Evolutionary conservation across 768 basidiomycete species (phyloP).

Genomic region (Amyloporia xantha): DNA sequence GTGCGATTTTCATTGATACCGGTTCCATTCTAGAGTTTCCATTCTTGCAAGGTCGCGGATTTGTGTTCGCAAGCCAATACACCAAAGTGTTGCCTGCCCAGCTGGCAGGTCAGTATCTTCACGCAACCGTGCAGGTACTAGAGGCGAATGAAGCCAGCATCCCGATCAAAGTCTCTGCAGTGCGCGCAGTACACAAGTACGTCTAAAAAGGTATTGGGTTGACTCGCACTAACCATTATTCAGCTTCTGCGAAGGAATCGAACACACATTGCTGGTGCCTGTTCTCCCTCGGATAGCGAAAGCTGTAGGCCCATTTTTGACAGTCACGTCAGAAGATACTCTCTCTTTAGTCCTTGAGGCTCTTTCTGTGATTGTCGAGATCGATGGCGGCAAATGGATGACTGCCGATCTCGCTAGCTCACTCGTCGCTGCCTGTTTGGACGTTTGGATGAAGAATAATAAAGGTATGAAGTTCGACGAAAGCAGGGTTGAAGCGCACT

Average conservation of each 20-base stretch:
- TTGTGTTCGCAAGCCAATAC: conserved; percentile 91
- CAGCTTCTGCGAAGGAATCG: conserved; percentile 66
- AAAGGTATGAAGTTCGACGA: conserved; percentile 51
- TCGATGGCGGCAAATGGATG: conserved; percentile 70
- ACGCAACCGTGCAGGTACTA: conserved; percentile 80
- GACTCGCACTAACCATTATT: no score
- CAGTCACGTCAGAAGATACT: conserved; percentile 79
- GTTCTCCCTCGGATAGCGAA: conserved; percentile 71
- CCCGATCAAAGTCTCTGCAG: conserved; percentile 92
- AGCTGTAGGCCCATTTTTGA: conserved; percentile 78
- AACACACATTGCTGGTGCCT: conserved; percentile 51
- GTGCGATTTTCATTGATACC: neutral
- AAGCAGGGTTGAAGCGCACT: neutral
- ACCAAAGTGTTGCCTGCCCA: conserved; percentile 63
- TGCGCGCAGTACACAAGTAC: conserved; percentile 90
- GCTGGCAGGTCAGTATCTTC: conserved; percentile 79
- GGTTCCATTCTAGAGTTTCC: conserved; percentile 53
- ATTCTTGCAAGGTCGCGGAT: conserved; percentile 91
- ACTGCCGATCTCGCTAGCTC: conserved; percentile 58
- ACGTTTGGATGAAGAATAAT: conserved; percentile 83
- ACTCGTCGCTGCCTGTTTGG: conserved; percentile 60
- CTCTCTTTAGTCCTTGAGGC: conserved; percentile 85
- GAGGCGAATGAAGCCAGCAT: conserved; percentile 64
- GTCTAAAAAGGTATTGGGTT: conserved; percentile 19
- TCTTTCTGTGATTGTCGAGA: conserved; percentile 68